Evolutionary conservation across 306 rosid species (phyloP).

Genomic region (Vicia faba): DNA sequence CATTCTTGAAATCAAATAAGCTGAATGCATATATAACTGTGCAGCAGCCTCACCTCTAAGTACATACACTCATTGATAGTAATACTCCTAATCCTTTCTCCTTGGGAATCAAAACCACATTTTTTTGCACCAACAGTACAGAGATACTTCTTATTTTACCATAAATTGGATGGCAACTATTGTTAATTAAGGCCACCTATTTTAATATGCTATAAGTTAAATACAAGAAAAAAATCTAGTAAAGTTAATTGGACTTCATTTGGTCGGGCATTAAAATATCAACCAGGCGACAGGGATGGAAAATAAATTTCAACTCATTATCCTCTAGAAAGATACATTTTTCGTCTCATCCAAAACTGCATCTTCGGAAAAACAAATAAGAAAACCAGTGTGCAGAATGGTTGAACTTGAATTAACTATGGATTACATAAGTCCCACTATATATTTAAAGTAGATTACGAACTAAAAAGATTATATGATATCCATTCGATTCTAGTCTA

Average conservation of each 20-base stretch:
- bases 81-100: background rate
- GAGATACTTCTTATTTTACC: slow-evolving; percentile 5
- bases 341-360: background rate
- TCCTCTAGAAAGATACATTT: slow-evolving; percentile 17
- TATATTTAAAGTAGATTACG: background rate
- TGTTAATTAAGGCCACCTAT: background rate
- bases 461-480: background rate
- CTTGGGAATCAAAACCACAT: background rate
- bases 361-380: slow-evolving; percentile 14
- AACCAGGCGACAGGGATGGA: background rate
- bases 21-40: background rate
- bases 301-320: background rate
- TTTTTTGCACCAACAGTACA: background rate
- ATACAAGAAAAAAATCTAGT: background rate
- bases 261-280: background rate
- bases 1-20: background rate
- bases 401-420: slow-evolving; percentile 6
- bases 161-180: slow-evolving; percentile 9
- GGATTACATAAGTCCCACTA: slow-evolving; percentile 8
- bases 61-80: background rate
- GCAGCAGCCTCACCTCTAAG: background rate
- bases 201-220: background rate
- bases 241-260: background rate
- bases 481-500: slow-evolving; percentile 17
- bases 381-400: background rate